These are phyloP conservation scores for Mycena crocata DNA, from an alignment of 768 basidiomycete species.

Conservation along the genomic window DNA sequence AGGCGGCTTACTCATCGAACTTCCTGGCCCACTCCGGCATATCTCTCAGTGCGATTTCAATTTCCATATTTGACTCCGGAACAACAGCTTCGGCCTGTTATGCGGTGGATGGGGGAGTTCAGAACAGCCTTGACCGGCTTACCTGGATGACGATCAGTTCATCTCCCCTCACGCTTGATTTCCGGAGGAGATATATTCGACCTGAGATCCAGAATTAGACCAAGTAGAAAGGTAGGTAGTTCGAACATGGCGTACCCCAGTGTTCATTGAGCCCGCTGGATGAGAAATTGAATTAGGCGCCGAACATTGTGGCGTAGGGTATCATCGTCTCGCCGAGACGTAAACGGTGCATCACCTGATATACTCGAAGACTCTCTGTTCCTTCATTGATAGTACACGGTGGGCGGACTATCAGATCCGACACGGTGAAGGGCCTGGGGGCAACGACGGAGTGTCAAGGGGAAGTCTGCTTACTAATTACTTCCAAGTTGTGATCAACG, in stretches of 20 bases:
- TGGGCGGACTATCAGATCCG: slow-evolving; percentile 15
- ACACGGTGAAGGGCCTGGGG: slow-evolving; percentile 9
- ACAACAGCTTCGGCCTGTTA: slow-evolving; percentile 17
- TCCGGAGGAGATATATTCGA: slow-evolving; percentile 17
- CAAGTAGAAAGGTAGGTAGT: neutral
- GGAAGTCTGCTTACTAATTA: neutral
- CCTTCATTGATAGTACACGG: slow-evolving; percentile 1
- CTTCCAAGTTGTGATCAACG: neutral
- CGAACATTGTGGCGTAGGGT: neutral
- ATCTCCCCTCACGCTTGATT: slow-evolving; percentile 13
- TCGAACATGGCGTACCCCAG: neutral
- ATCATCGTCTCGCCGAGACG: neutral
- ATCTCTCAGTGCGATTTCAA: neutral
- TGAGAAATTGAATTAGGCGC: slow-evolving; percentile 5
- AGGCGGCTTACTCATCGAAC: slow-evolving; percentile 10
- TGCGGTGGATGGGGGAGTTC: neutral
- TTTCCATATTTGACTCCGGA: slow-evolving; percentile 3
- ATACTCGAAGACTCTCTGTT: slow-evolving; percentile 13
- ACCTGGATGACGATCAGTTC: slow-evolving; percentile 27
- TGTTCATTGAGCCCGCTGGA: slow-evolving; percentile 23
- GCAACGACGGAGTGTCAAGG: slow-evolving; percentile 14
- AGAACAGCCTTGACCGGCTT: slow-evolving; percentile 7
- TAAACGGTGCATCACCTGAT: neutral
- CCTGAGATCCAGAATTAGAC: slow-evolving; percentile 10
- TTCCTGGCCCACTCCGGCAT: slow-evolving; percentile 6